phyloP scores from a whole-genome alignment of 805 yeast species.

The Brettanomyces custersianus region DNA sequence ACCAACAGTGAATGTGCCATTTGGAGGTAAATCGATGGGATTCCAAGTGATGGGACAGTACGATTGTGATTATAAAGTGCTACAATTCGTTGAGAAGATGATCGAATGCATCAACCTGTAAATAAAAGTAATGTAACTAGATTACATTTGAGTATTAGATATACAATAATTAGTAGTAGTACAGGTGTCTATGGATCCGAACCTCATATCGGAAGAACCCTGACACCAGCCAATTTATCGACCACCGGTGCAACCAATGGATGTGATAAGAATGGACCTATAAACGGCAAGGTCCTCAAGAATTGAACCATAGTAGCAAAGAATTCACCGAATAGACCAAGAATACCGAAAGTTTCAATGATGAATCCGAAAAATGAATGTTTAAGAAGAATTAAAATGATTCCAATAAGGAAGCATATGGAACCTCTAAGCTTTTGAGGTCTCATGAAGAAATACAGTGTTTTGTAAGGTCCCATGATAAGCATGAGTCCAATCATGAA shows the following conservation, averaged over 20 bases:
- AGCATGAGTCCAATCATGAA: constrained; percentile 76
- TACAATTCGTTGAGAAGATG: constrained; percentile 27
- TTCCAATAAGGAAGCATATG: constrained; percentile 67
- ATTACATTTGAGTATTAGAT: background rate
- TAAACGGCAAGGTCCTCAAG: constrained; percentile 75
- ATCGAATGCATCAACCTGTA: constrained; percentile 3
- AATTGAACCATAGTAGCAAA: constrained; percentile 84
- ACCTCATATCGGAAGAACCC: constrained; percentile 54
- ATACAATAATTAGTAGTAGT: constrained; percentile 1
- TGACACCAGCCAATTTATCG: constrained; percentile 57
- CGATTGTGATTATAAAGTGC: constrained; percentile 65
- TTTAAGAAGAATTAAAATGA: constrained; percentile 62
- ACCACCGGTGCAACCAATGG: constrained; percentile 75
- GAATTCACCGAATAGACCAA: constrained; percentile 85
- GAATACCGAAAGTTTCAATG: constrained; percentile 80
- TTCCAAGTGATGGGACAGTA: constrained; percentile 79
- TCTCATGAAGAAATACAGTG: constrained; percentile 74
- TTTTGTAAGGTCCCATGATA: constrained; percentile 81
- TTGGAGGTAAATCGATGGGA: constrained; percentile 42
- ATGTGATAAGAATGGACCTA: constrained; percentile 77
- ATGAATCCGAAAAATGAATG: constrained; percentile 79
- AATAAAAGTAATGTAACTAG: background rate
- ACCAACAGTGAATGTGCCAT: constrained; percentile 78
- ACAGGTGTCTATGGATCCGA: too few relatives aligned
- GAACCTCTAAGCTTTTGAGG: constrained; percentile 85